A percentile compares a stretch with the other conserved stretches of the same genome.
These are phyloP conservation scores for Phytomonas sp. DNA, from an alignment of 208 protist genomes.

Conservation along the genomic window DNA sequence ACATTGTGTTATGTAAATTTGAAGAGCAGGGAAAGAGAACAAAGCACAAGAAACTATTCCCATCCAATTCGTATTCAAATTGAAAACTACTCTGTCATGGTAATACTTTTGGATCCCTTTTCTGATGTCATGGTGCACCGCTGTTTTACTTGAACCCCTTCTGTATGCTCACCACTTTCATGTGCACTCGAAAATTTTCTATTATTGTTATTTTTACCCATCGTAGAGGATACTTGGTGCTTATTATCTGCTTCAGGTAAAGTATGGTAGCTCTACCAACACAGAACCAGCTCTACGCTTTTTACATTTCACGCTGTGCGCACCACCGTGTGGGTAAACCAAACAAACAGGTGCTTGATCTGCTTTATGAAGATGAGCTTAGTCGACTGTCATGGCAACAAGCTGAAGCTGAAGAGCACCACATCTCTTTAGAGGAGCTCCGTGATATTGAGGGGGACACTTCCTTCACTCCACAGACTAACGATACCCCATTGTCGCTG, in stretches of 20 bases:
- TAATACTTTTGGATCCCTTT: neutral
- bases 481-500: constrained; percentile 1
- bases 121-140: neutral
- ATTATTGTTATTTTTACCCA: neutral
- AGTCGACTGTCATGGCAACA: constrained; percentile 22
- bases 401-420: constrained; percentile 24
- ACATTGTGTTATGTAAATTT: neutral
- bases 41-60: neutral
- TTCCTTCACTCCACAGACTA: constrained; percentile 11
- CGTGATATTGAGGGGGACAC: constrained; percentile 18
- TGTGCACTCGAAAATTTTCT: neutral
- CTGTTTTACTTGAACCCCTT: neutral
- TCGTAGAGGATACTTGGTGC: neutral
- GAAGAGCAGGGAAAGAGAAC: neutral
- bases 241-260: neutral
- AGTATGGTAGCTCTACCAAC: constrained; percentile 19
- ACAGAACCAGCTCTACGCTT: constrained; percentile 65
- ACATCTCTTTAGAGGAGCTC: constrained; percentile 23
- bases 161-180: neutral
- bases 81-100: neutral
- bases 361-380: constrained; percentile 42
- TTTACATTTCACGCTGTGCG: constrained; percentile 54
- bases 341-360: constrained; percentile 30
- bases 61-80: neutral
- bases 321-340: constrained; percentile 45